Base-by-base conservation (phyloP, 1,139 yeast genomes). In the Oligophagozyma castellii region DNA sequence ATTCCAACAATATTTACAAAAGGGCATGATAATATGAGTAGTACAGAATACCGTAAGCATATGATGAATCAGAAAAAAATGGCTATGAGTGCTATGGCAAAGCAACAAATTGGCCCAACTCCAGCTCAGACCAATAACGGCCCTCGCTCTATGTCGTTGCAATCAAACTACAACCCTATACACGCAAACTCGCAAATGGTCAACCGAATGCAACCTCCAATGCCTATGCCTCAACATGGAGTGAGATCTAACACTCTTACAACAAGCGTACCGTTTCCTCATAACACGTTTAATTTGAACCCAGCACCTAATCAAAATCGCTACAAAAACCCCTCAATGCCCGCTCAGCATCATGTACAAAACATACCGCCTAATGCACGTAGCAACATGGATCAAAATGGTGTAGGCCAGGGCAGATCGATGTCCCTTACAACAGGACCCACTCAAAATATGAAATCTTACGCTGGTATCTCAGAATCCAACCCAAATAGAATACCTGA, bases 31-130 rank as follows among this genome's bases (percentile, higher is more conserved):
- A 46, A 53, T 23, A 44, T 56, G 44, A 63, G 56, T 37, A 73
- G 69, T 40, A 58, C 69, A 6, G 74, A 73, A 36, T 77, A 78
- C 46, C 59, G 92, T 38, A 77, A 75, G 42, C 75, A 67, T 40
- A 64, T 73, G 66, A 73, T 74, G 32, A 72, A 70, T 8, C 76
- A 72, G 49, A 75, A 73, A 58, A 77, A 78, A 46, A 48, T 63
- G 51, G 69, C 68, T 12, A 48, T 64, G 42, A 63, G 62, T 12
- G 53, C 56, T n/a, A 57, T 66, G 29, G 70, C 71, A 1, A 51
- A 44, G 26, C 51, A 49, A 27, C 49, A 42, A 24, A 14, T 16
- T 11, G 24, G 18, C 15, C 42, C 39, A n/a, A 15, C 8, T 16
- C 19, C 14, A 12, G 20, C 31, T 8, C 13, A 16, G 14, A 16